Base-by-base conservation (phyloP, 768 basidiomycete species). In the Amanita molliuscula region DNA sequence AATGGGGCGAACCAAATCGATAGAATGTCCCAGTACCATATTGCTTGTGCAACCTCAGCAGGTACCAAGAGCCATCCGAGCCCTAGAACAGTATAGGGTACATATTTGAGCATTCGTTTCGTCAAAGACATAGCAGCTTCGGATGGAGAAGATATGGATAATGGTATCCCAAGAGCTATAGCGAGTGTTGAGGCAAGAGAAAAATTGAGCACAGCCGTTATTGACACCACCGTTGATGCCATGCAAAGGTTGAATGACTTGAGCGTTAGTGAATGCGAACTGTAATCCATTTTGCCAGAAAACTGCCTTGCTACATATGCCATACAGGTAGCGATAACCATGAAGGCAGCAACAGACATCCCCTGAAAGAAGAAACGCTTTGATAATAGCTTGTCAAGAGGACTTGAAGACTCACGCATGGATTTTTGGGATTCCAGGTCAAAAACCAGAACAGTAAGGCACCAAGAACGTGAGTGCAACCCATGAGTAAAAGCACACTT, bases 151-250 rank as follows among this genome's bases (percentile, higher is more conserved):
- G 72, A 65, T 7, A 75, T 50, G 20, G 77, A 65, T n/a, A 91
- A 72, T 0, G 89, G 85, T 8, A 84, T 36, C 6, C 82, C 80
- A 15, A 91, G 72, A 7, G 78, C 57, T 23, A 85, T 61, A 0
- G 86, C 78, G 15, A 95, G 72, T 18, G 74, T 61, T 18, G 84
- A 80, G 0, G 94, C 88, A 16, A 97, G 81, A 6, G 89, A 91
- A 66, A 95, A 95, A 64, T 97, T 96, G 62, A 96, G 79, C 52
- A 96, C 82, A 13, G 90, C 84, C 25, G 81, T 82, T 33, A 89
- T 79, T 10, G 77, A 92, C 54, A 96, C 85, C 44, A 92, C 75
- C 1, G 88, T 85, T 3, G 95, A 95, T 20, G 89, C 78, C 41
- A 88, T 65, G 62, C 93, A 88, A 23, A 94, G 77, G 57, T 85